These are phyloP conservation scores for Penicillium decumbens DNA, from an alignment of 2,329 filamentous ascomycete species.

Conservation along the genomic window DNA sequence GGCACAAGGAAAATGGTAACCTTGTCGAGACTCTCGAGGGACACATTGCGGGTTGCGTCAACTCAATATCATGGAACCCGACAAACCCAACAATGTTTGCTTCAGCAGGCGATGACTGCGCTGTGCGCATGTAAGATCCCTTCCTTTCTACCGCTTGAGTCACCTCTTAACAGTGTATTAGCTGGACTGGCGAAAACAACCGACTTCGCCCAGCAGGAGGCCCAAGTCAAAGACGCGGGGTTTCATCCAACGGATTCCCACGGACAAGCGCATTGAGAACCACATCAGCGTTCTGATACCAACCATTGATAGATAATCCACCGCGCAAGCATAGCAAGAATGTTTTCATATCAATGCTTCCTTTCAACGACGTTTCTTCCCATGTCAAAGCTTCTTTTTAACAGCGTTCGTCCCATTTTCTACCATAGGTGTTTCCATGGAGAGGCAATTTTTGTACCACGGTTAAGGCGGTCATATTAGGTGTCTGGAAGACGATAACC, in stretches of 20 bases:
- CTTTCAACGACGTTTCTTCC: neutral
- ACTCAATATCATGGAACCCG: conserved; percentile 86
- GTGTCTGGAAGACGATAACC: conserved; percentile 13
- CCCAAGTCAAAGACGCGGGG: conserved; percentile 26
- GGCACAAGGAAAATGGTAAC: conserved; percentile 78
- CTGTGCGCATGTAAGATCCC: conserved; percentile 72
- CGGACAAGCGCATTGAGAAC: conserved; percentile 42
- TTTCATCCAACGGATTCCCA: conserved; percentile 34
- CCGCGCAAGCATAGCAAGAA: neutral
- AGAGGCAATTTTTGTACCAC: neutral
- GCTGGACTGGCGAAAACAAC: conserved; percentile 37
- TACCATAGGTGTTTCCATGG: conserved; percentile 1
- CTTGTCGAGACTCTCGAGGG: conserved; percentile 71
- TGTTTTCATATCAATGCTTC: neutral
- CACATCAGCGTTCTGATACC: conserved; percentile 31
- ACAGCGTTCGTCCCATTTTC: neutral
- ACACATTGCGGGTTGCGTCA: conserved; percentile 71
- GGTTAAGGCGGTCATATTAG: conserved; percentile 8
- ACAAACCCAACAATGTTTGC: conserved; percentile 77
- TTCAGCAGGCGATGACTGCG: conserved; percentile 81
- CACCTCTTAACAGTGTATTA: conserved; percentile 9
- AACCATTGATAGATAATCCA: neutral
- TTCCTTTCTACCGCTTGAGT: neutral
- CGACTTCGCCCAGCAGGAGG: conserved; percentile 20
- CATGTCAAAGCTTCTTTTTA: neutral